These are phyloP conservation scores for Brassica incana DNA, from an alignment of 345 rosid species.

Conservation along the genomic window DNA sequence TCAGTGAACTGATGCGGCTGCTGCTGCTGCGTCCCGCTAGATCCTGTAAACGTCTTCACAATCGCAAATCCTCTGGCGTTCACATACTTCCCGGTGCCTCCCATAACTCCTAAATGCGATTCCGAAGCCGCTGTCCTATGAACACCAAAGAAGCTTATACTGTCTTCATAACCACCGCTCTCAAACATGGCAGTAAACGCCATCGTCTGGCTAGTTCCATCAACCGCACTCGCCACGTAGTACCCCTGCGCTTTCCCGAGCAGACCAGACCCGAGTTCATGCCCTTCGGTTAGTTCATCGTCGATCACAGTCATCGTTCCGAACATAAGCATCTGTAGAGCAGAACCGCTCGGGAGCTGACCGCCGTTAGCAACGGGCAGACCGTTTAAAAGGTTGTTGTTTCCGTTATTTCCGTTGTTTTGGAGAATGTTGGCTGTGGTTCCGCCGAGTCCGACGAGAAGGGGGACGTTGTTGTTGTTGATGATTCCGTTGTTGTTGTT, in stretches of 20 bases:
- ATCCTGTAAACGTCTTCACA: constrained; percentile 59
- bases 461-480: constrained; percentile 84
- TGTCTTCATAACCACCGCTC: constrained; percentile 65
- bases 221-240: constrained; percentile 71
- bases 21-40: constrained; percentile 44
- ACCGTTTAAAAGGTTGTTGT: constrained; percentile 45
- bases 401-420: constrained; percentile 51
- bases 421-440: constrained; percentile 49
- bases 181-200: constrained; percentile 80
- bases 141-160: constrained; percentile 81
- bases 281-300: constrained; percentile 73
- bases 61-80: constrained; percentile 73
- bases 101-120: constrained; percentile 83
- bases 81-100: constrained; percentile 82
- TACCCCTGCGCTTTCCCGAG: constrained; percentile 92
- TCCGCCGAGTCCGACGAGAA: constrained; percentile 79
- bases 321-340: constrained; percentile 69
- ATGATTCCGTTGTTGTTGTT: constrained; percentile 62
- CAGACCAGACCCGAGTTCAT: constrained; percentile 63
- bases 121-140: constrained; percentile 67
- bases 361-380: constrained; percentile 53
- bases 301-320: constrained; percentile 83
- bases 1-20: constrained; percentile 52
- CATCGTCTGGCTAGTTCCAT: constrained; percentile 78
- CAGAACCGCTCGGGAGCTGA: constrained; percentile 54